A percentile compares a stretch with the other conserved stretches of the same genome.
These are phyloP conservation scores for Racocetra persica DNA, from an alignment of 371 early-diverging fungal genomes.

Conservation along the genomic window DNA sequence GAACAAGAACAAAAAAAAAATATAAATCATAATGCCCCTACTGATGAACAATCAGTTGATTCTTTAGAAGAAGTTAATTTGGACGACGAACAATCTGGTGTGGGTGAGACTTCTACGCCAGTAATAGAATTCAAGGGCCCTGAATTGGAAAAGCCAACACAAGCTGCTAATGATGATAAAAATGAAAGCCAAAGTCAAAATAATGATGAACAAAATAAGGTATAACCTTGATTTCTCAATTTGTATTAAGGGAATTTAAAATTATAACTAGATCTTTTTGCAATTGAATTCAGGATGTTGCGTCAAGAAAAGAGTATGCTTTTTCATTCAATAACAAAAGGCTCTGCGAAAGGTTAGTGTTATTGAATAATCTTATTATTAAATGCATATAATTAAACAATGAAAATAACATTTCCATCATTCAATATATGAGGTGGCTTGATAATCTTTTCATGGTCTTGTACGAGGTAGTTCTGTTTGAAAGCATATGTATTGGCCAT, in stretches of 20 bases:
- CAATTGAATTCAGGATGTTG: background rate
- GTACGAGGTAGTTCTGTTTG: slow-evolving; percentile 67
- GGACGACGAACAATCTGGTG: slow-evolving; percentile 42
- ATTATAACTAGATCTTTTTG: background rate
- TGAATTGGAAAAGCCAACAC: slow-evolving; percentile 49
- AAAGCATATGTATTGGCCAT: too few species aligned
- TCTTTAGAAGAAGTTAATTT: slow-evolving; percentile 47
- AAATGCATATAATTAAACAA: background rate
- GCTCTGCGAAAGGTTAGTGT: slow-evolving; percentile 83
- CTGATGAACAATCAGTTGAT: slow-evolving; percentile 44
- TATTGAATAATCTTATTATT: background rate
- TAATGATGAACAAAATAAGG: slow-evolving; percentile 45
- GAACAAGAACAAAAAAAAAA: slow-evolving; percentile 43
- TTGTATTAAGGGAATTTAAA: background rate
- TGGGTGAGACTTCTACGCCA: slow-evolving; percentile 43
- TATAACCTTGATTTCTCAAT: background rate
- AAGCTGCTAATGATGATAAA: slow-evolving; percentile 50
- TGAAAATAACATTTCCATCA: background rate
- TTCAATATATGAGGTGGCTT: slow-evolving; percentile 70
- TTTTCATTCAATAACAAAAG: slow-evolving; percentile 90
- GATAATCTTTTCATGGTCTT: slow-evolving; percentile 98
- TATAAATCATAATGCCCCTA: slow-evolving; percentile 41
- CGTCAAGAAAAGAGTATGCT: slow-evolving; percentile 50
- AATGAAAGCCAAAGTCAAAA: slow-evolving; percentile 46
- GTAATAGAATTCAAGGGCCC: slow-evolving; percentile 46